Base-by-base conservation (phyloP, 305 asterid species). In the Fraxinus xanthoxyloides region DNA sequence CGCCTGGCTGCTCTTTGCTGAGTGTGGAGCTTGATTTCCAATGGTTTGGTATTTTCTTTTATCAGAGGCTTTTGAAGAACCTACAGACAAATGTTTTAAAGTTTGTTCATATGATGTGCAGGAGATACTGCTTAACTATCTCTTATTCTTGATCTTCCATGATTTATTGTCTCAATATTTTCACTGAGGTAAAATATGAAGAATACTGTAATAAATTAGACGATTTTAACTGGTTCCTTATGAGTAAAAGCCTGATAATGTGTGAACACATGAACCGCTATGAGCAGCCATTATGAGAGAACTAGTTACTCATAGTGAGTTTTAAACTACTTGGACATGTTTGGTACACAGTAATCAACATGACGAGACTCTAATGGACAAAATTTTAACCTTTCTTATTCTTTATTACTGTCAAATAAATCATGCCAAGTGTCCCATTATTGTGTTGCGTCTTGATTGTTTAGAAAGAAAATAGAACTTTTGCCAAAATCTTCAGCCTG, bases 1-100 rank as follows among this genome's bases (percentile, higher is more conserved):
- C 97, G 94, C 54, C 87, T 92, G 9, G 90, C 89, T 82, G 98
- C 97, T 84, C 98, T 90, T 86, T 94, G 92, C 81, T 91, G 93
- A 24, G 97, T 92, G 24, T 86, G 97, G 84, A 94, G 98, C 79
- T 88, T 92, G 84, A 94, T 86, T 48, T 92, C 97, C 72, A 80
- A 70, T 2, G 92, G 92, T 82, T 51, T 91, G 5, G 94, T 90
- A 89, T 87, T 92, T 69, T 92, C 97, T 87, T 89, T 94, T 34
- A 81, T 80, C 80, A 85, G 63, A 38, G 84, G 65, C 87, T 89
- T 89, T 46, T 84, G 84, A 26, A 77, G 48, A 82, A 26, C 82
- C 95, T 88, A 72, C 30, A 69, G 3, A 65, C 5, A 69, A 69
- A 69, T 69, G 4, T 15, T 43, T 46, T 19, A 56, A 56, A 19